Evolutionary conservation across 306 rosid genomes (phyloP), one percentile per base, ranked within the genome.

Genomic region (Inga leiocalycina): DNA sequence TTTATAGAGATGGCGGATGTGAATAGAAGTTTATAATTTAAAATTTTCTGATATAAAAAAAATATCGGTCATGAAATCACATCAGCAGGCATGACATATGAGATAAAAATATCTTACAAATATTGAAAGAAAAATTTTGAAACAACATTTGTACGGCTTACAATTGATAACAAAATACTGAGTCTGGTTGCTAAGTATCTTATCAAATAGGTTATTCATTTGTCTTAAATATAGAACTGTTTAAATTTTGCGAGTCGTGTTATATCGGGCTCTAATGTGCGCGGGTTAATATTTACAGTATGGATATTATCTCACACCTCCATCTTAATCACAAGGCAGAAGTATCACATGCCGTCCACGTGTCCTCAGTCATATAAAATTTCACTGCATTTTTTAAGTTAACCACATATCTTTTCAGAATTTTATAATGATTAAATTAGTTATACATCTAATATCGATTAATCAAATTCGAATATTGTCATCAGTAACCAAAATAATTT

Each of bases 271-370:
- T 46, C 44, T 39, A 13, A 45, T 4, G 54, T 8, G 56, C 32
- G 61, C 61, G 22, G 0, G 41, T 30, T 32, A 35, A n/a, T 8
- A 41, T 65, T 62, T 62, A 48, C 46, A 71, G 16, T n/a, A 19
- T 6, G 2, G 43, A 49, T 22, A 74, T 10, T 32, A 10, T 74
- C 13, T 19, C 49, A 5, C 27, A 0, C 10, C 37, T 16, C 52
- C 16, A 7, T 74, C 67, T 75, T 67, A 41, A 82, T 34, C 68
- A 27, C 6, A 71, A 41, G 41, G 8, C 72, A 75, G 52, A 10
- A 16, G 66, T 75, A 75, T 12, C 39, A 74, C 88, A 79, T 83
- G 90, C 71, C 68, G 10, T 37, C 85, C 85, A 83, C 59, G 89
- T 71, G 86, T 56, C 75, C 34, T 70, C 65, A 11, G 54, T 41